Base-by-base conservation (phyloP, 495 filamentous ascomycete genomes). In the Niebla homalea region DNA sequence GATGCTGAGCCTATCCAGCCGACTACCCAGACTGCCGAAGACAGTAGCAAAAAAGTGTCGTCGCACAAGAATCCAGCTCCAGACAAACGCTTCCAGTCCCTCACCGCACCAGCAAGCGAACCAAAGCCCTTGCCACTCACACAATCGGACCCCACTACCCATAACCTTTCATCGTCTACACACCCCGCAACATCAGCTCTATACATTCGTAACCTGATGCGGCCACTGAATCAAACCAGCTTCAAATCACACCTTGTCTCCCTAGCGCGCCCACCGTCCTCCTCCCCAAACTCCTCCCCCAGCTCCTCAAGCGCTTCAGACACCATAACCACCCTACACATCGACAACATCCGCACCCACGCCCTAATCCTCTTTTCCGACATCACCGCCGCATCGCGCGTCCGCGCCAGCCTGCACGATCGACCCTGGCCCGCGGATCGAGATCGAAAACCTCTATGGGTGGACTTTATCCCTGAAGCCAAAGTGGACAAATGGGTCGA, bases 141-240 rank as follows among this genome's bases (percentile, higher is more conserved):
- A 42, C 47, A 36, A 42, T 25, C 50, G 45, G 26, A 54, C 54
- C 12, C 50, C 37, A 39, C 59, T 49, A 78, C 73, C 49, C 67
- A 51, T 22, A 53, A 69, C 20, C 72, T 84, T 25, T 69, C 70
- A 41, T 83, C 89, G 11, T 78, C 89, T 4, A 64, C 84, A 22
- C 92, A 97, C 67, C 77, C 83, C 11, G 87, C 87, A 2, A 98
- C 92, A 5, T 62, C 82, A 29, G 80, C 87, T 37, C 70, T 98
- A 43, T 98, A 96, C 68, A 93, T 98, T 59, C 82, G 83, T 57
- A 79, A 94, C 56, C 76, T 98, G 41, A 89, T 93, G 80, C 78
- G 92, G 38, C 92, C 92, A 15, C 71, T 98, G 8, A 84, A 84
- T 53, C 74, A 76, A 2, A 59, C 59, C 5, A 61, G 67, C 1